These are phyloP conservation scores for Volutella citrinella DNA, from an alignment of 2,329 filamentous ascomycete genomes.

Conservation along the genomic window DNA sequence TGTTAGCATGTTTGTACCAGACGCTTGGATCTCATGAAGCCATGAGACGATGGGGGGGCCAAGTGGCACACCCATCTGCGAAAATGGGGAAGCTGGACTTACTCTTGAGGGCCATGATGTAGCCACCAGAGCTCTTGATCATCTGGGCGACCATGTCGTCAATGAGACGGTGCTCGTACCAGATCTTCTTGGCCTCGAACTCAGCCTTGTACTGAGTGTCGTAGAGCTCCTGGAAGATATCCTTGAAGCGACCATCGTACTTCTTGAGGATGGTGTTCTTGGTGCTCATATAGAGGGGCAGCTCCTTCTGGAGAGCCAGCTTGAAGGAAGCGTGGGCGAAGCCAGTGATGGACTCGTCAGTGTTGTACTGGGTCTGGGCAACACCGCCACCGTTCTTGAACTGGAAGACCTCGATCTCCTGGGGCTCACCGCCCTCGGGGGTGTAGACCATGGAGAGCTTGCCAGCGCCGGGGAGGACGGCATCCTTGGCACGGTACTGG, in stretches of 20 bases:
- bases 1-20: constrained; percentile 12
- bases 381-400: constrained; percentile 86
- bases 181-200: constrained; percentile 90
- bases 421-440: constrained; percentile 74
- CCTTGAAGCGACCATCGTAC: constrained; percentile 98
- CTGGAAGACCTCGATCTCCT: constrained; percentile 86
- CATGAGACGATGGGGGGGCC: constrained; percentile 1
- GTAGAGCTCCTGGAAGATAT: constrained; percentile 98
- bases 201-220: constrained; percentile 80
- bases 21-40: too few relatives aligned
- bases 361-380: constrained; percentile 97
- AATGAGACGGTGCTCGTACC: constrained; percentile 99
- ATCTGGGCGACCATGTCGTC: constrained; percentile 99
- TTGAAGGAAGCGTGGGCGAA: constrained; percentile 98
- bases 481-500: constrained; percentile 96
- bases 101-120: constrained; percentile 99
- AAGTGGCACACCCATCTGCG: constrained; percentile 8
- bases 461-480: constrained; percentile 76
- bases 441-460: constrained; percentile 95
- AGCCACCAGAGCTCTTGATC: constrained; percentile 97
- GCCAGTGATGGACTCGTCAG: constrained; percentile 87
- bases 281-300: constrained; percentile 99
- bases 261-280: constrained; percentile 99
- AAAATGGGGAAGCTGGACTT: constrained; percentile 33
- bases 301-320: constrained; percentile 79